phyloP scores from a whole-genome alignment of 768 basidiomycete genomes.

The Trametes maxima region DNA sequence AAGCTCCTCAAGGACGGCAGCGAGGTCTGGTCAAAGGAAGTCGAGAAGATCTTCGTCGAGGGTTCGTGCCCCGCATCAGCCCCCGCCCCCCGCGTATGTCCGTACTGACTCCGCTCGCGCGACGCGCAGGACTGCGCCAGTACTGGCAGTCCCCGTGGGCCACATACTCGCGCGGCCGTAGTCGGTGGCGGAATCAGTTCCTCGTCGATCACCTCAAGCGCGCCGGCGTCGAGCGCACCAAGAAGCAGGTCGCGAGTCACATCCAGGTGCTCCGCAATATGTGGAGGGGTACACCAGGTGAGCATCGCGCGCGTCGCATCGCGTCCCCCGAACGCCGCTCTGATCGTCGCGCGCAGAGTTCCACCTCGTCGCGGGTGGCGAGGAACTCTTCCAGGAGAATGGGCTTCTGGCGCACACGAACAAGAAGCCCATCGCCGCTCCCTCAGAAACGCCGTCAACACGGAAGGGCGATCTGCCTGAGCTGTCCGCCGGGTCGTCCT shows the following conservation, averaged over 20 bases:
- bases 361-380: constrained; percentile 78
- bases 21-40: constrained; percentile 82
- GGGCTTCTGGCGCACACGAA: constrained; percentile 54
- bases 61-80: constrained; percentile 41
- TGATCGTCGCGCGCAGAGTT: constrained; percentile 52
- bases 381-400: constrained; percentile 58
- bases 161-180: constrained; percentile 76
- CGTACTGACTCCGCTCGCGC: constrained; percentile 8
- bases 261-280: constrained; percentile 84
- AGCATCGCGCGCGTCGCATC: constrained; percentile 17
- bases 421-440: constrained; percentile 17
- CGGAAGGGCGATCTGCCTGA: constrained; percentile 17
- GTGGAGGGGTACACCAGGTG: constrained; percentile 85
- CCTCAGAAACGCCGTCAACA: constrained; percentile 11
- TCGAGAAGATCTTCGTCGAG: constrained; percentile 78
- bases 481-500: constrained; percentile 26
- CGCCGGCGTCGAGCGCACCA: constrained; percentile 68
- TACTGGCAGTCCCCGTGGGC: constrained; percentile 86
- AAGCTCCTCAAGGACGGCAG: constrained; percentile 83
- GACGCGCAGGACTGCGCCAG: constrained; percentile 59
- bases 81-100: constrained; percentile 4
- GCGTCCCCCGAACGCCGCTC: neutral
- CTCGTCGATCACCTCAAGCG: constrained; percentile 79
- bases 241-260: constrained; percentile 90
- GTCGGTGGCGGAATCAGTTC: constrained; percentile 83